Evolutionary conservation across 2,329 filamentous ascomycete genomes (phyloP).

Genomic region (Zymoseptoria tritici): DNA sequence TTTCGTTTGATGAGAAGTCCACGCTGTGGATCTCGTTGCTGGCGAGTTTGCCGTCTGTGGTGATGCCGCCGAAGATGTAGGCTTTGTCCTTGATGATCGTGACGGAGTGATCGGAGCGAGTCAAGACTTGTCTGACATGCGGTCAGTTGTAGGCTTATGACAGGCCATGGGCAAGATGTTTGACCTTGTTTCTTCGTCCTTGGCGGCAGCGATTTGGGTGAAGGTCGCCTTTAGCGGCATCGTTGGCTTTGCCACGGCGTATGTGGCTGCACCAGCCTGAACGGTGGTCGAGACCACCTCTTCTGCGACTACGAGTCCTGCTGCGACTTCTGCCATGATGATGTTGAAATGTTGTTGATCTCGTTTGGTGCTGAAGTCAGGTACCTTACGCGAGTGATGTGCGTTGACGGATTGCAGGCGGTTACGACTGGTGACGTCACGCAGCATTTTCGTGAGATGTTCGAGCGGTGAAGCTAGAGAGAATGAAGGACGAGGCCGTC

Average conservation of each 20-base stretch:
- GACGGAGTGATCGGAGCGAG: conserved; percentile 33
- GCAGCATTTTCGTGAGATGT: background rate
- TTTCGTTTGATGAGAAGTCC: conserved; percentile 28
- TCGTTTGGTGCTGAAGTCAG: background rate
- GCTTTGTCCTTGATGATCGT: conserved; percentile 37
- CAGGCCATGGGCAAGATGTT: background rate
- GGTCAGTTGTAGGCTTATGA: background rate
- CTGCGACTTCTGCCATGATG: conserved; percentile 13
- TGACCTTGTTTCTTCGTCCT: conserved; percentile 28
- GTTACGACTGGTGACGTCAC: background rate
- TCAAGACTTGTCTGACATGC: conserved; percentile 20
- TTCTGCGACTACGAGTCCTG: conserved; percentile 7
- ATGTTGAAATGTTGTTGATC: background rate
- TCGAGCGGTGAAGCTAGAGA: background rate
- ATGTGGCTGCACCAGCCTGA: conserved; percentile 7
- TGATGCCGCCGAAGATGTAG: conserved; percentile 40
- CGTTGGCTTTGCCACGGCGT: conserved; percentile 33
- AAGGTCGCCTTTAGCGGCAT: conserved; percentile 38
- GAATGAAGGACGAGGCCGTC: background rate
- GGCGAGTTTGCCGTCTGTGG: conserved; percentile 29
- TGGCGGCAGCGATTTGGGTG: conserved; percentile 33
- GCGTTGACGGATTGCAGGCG: background rate
- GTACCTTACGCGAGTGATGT: background rate
- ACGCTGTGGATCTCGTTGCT: conserved; percentile 38
- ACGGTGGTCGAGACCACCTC: conserved; percentile 11